Evolutionary conservation across 1,284 basidiomycete genomes (phyloP).

Genomic region (Paramarasmius palmivorus): DNA sequence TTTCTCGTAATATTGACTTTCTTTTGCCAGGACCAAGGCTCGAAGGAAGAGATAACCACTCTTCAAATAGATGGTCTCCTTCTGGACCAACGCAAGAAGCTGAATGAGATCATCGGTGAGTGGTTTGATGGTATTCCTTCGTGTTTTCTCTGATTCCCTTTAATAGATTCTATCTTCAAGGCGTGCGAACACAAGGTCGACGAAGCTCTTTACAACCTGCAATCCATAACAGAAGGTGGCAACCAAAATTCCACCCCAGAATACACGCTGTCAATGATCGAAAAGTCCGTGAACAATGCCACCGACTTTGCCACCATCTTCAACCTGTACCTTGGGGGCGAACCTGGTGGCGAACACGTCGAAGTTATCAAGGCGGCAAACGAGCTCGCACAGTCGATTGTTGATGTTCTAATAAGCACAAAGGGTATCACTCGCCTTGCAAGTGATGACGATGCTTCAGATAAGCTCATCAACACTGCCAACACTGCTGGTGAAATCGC

Average conservation of each 20-base stretch:
- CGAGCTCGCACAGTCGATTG: conserved; percentile 91
- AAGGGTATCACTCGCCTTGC: conserved; percentile 96
- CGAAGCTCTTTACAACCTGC: conserved; percentile 95
- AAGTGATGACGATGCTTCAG: conserved; percentile 87
- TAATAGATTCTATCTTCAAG: conserved; percentile 90
- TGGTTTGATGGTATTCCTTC: no score
- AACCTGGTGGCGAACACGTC: conserved; percentile 92
- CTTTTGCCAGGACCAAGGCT: conserved; percentile 66
- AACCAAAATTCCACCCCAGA: conserved; percentile 97
- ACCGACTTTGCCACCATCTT: conserved; percentile 96
- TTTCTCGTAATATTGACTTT: conserved; percentile 17
- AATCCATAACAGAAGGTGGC: conserved; percentile 91
- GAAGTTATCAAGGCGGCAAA: conserved; percentile 98
- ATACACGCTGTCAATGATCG: conserved; percentile 97
- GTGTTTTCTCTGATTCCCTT: no score
- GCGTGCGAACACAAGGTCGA: conserved; percentile 97
- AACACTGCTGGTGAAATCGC: conserved; percentile 87
- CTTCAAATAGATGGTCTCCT: conserved; percentile 97
- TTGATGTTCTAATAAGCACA: conserved; percentile 90
- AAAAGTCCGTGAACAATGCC: conserved; percentile 92
- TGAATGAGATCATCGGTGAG: conserved; percentile 95
- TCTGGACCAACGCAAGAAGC: conserved; percentile 95
- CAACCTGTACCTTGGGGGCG: conserved; percentile 88
- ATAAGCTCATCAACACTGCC: conserved; percentile 87
- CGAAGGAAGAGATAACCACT: conserved; percentile 87